These are phyloP conservation scores for Aspergillus olivimuriae DNA, from an alignment of 495 filamentous ascomycete species.

Conservation along the genomic window DNA sequence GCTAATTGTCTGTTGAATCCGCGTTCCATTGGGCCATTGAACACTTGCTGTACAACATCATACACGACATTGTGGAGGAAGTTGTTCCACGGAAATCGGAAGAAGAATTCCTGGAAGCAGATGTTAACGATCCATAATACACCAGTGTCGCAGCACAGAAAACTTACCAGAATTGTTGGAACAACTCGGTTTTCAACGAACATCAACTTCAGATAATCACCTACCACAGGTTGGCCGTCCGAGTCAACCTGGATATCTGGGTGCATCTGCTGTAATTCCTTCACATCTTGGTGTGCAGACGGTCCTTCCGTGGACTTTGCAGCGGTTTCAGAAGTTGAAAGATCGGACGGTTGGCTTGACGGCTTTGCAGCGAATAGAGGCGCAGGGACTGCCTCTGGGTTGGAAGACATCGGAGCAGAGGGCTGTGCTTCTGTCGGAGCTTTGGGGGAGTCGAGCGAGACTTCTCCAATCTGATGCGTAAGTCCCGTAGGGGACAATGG, in stretches of 20 bases:
- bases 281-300: conserved; percentile 27
- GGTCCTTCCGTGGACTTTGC: conserved; percentile 14
- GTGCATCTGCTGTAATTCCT: conserved; percentile 26
- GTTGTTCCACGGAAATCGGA: conserved; percentile 99
- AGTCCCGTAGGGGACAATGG: conserved; percentile 46
- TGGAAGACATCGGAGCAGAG: conserved; percentile 37
- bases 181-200: conserved; percentile 94
- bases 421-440: conserved; percentile 9
- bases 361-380: conserved; percentile 51
- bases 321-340: conserved; percentile 14
- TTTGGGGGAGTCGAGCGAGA: conserved; percentile 39
- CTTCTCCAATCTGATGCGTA: conserved; percentile 42
- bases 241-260: conserved; percentile 50
- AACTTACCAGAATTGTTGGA: conserved; percentile 84
- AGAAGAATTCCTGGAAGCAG: conserved; percentile 76
- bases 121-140: not conserved
- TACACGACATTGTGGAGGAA: conserved; percentile 99
- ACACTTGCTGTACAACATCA: conserved; percentile 97
- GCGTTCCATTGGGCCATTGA: conserved; percentile 96
- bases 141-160: not conserved
- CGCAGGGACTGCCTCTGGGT: conserved; percentile 61
- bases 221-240: conserved; percentile 83
- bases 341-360: conserved; percentile 15
- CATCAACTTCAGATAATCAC: conserved; percentile 92
- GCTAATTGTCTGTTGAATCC: conserved; percentile 91